Evolutionary conservation across 129 eudicot genomes (phyloP), one percentile per base, ranked within the genome.

Genomic region (Ambrosia trifida): DNA sequence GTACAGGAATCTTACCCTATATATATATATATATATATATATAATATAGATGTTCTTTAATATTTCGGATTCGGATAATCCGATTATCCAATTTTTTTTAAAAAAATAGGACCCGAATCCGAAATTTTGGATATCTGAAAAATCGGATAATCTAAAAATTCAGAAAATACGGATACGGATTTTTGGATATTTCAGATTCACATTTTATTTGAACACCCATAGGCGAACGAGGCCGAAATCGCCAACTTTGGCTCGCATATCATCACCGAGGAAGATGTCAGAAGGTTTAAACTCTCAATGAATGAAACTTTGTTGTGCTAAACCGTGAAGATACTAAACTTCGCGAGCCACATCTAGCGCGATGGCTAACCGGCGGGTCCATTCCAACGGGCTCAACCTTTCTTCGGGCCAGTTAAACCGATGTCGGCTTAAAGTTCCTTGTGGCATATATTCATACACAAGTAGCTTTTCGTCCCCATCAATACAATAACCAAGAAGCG

Each of bases 221-320:
- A 94, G 95, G 47, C 98, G 89, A 12, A 94, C 98, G 12, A 94
- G 97, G 1, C 98, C 98, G 53, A 94, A 94, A 82, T 94, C 98
- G 5, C 96, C 86, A 53, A 94, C 98, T 77, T 94, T 94, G 11
- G 98, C 98, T n/a, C 97, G 83, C 98, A 94, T 87, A 77, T 94
- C 98, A 54, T 94, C 98, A 32, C 98, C 98, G 4, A 94, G 98
- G 20, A 94, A 87, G 65, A 94, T 94, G 60, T 94, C 89, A 1
- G 98, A 94, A 30, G 98, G 98, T 76, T 94, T 94, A 4, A 89
- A 75, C 70, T 94, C 98, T 80, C 98, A 72, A 49, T 94, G 98
- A 54, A 94, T 94, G 64, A 94, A 94, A 79, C 98, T 94, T 52
- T 94, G 98, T 71, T 94, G 98, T 12, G 98, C 98, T 73, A 94